Percentiles rank a stretch among this genome's conserved stretches.
These are phyloP conservation scores for Lyophyllum shimeji DNA, from an alignment of 768 basidiomycete genomes.

Conservation along the genomic window DNA sequence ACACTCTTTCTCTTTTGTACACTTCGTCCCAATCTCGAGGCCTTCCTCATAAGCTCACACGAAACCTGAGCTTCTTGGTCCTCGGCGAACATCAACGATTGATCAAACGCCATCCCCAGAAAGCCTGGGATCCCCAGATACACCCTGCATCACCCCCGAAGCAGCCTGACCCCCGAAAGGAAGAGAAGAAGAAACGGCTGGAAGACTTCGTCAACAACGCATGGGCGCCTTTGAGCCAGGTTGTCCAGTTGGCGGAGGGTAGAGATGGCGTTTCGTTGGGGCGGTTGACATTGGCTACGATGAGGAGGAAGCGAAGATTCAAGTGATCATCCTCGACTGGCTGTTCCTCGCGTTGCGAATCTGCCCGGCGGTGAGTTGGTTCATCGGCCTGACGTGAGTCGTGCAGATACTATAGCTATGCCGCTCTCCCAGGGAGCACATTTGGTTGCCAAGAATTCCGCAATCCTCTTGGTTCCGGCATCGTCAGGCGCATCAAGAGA, in stretches of 20 bases:
- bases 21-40: slow-evolving; percentile 65
- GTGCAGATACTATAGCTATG: neutral
- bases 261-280: slow-evolving; percentile 50
- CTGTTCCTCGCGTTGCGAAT: no score
- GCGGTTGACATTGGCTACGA: slow-evolving; percentile 30
- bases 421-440: neutral
- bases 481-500: neutral
- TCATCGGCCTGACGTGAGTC: no score
- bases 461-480: neutral
- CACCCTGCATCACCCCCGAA: slow-evolving; percentile 10
- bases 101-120: slow-evolving; percentile 10
- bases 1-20: slow-evolving; percentile 60
- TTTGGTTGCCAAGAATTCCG: slow-evolving; percentile 4
- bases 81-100: slow-evolving; percentile 33
- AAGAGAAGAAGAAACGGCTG: slow-evolving; percentile 16
- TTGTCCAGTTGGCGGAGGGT: slow-evolving; percentile 60
- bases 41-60: slow-evolving; percentile 55
- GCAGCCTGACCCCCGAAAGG: slow-evolving; percentile 4
- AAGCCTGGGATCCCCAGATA: slow-evolving; percentile 41
- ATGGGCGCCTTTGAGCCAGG: slow-evolving; percentile 51
- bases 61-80: slow-evolving; percentile 48
- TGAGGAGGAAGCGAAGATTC: slow-evolving; percentile 12
- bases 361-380: neutral
- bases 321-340: neutral
- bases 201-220: slow-evolving; percentile 34